Base-by-base conservation (phyloP, 208 protist species). In the Acanthamoeba healyi region DNA sequence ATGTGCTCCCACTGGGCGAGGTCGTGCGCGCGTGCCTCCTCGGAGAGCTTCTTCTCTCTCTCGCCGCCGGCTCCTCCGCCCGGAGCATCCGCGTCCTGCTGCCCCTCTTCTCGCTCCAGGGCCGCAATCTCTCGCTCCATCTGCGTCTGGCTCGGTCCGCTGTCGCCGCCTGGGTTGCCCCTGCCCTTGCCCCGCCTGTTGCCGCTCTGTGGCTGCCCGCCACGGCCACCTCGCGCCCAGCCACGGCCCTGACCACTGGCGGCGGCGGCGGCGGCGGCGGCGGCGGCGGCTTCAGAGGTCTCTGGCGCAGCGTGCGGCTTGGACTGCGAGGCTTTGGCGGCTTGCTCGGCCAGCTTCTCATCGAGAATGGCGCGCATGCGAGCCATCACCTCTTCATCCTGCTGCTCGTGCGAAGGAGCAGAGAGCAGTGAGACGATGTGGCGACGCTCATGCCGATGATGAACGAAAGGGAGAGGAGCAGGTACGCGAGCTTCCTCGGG, bases 21-120 rank as follows among this genome's bases (percentile, higher is more conserved):
- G 46, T 88, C 79, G 51, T 88, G 42, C 19, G 26, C 32, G 44
- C 79, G 44, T 10, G 79, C 79, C 51, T 88, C 79, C 79, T 88
- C 79, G 26, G 79, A 88, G 26, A 88, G 51, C 79, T 88, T 88
- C 79, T 40, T 51, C 36, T 88, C 72, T 1, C 40, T 14, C 42
- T 82, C 72, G 40, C 42, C 26, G 24, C 19, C 79, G 19, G 14
- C 46, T 1, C 19, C 51, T 1, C 14, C 77, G 2, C 4, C 26
- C 22, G 9, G 9, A 2, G 3, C 42, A 2, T 38, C 34, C 79
- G 9, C 22, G 3, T 19, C 42, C 29, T 5, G 7, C 79, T 15
- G 2, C 79, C 7, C 51, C 49, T 88, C 51, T 15, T 88, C 51
- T 15, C n/a, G n/a, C 51, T 88, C 49, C 14, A 88, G 51, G 26